Base-by-base conservation (phyloP, 225 moss, liverwort and hornwort genomes). In the Sphagnum contortum region DNA sequence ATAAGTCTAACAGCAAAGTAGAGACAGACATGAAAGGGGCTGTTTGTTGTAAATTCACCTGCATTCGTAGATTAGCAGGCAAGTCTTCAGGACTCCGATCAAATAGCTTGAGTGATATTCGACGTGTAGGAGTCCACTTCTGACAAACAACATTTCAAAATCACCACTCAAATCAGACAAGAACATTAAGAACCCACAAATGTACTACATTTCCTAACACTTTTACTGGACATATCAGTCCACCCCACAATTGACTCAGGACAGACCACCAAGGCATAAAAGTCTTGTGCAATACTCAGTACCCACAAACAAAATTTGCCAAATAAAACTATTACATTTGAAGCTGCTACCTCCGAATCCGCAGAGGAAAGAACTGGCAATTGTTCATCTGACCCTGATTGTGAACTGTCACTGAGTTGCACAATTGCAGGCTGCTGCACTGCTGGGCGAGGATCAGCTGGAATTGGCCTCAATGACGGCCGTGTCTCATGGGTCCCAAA, bases 41-140 rank as follows among this genome's bases (percentile, higher is more conserved):
- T 60, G 45, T 13, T 45, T 6, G 12, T 60, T 6, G 59, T 60
- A 6, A 13, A 44, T 8, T 5, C 9, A 90, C 90, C 90, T 91
- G 81, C 61, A 76, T 74, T 44, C 89, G 89, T 44, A 94, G 75
- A 56, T 82, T 64, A 58, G 66, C 77, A 12, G 94, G 94, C 48
- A 94, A 75, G 50, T 94, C 90, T 69, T 87, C 94, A 3, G 94
- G 94, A 57, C 74, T 79, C 73, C 80, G 81, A 58, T 91, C 87
- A 64, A 94, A 94, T 29, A 94, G 72, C 72, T 94, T 94, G 72
- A 94, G 76, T 47, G 88, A 82, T 76, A 94, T 94, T 64, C 85
- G 82, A 13, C 88, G 88, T 57, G 90, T 88, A 8, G 86, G 86
- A 47, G 84, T 87, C 75, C 79, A 29, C 29, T 1, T 29, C 29